Conservation (phyloP, 257 asterid species). For the Schizonepeta tenuifolia region DNA sequence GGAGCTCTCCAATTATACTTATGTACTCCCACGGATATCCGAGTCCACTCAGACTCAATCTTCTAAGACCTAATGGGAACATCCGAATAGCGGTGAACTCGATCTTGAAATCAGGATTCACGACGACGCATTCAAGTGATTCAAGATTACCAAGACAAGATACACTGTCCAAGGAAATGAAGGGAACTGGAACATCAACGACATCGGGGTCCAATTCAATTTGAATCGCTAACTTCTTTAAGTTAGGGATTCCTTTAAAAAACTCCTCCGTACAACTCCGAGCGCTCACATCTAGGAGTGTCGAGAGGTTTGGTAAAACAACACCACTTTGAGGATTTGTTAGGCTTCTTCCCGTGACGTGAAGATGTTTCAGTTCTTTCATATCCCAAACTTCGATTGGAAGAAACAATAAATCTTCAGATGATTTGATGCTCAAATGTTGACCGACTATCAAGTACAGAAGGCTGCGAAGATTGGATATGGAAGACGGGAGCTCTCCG, state of each 20-base stretch:
- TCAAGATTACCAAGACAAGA: neutral
- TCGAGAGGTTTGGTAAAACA: constrained; percentile 14
- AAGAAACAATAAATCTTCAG: neutral
- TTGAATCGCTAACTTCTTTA: constrained; percentile 21
- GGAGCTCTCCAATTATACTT: neutral
- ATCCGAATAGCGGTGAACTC: neutral
- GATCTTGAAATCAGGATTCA: constrained; percentile 4
- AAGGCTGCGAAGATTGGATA: constrained; percentile 19
- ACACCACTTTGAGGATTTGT: neutral
- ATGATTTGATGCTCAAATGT: neutral
- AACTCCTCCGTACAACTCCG: neutral
- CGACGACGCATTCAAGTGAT: constrained; percentile 24
- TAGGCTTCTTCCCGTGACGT: neutral
- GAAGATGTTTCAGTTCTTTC: constrained; percentile 28
- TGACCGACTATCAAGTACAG: neutral
- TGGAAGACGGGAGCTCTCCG: neutral
- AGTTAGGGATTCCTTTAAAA: neutral
- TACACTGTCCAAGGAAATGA: neutral
- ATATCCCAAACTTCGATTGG: constrained; percentile 24
- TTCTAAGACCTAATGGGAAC: neutral
- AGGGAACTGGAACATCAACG: neutral
- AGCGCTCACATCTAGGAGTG: constrained; percentile 6
- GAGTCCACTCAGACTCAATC: constrained; percentile 24
- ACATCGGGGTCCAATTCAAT: neutral
- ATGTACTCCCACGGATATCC: constrained; percentile 26